Conservation (phyloP, 2,329 filamentous ascomycete species). For the Botryosphaeria dothidea region DNA sequence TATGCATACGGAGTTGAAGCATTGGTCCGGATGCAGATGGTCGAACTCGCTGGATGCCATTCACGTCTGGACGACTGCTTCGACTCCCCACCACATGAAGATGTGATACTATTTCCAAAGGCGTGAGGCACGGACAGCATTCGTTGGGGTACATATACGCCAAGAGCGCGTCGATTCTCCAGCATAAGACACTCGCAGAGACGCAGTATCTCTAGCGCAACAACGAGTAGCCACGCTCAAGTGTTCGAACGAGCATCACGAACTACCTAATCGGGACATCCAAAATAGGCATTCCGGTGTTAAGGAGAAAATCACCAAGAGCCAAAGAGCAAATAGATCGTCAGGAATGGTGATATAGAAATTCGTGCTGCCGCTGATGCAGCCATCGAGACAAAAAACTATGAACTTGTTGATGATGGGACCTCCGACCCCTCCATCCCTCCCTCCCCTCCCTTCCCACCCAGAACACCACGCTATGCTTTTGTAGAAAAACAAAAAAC, state of each 20-base stretch:
- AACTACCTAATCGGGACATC: neutral
- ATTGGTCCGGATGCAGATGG: too few relatives aligned
- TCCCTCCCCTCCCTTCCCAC: neutral
- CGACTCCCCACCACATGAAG: too few relatives aligned
- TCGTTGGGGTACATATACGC: too few relatives aligned
- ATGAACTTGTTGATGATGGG: neutral
- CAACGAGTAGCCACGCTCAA: neutral
- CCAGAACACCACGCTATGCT: constrained; percentile 12
- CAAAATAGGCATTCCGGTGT: neutral
- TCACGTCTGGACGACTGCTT: too few relatives aligned
- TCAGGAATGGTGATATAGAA: neutral
- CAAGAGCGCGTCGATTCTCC: too few relatives aligned
- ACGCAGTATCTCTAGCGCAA: neutral
- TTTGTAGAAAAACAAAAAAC: neutral
- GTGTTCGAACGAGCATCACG: neutral
- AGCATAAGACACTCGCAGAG: neutral
- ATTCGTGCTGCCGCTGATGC: neutral
- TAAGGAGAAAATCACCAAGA: neutral
- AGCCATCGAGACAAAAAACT: neutral
- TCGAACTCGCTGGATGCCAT: too few relatives aligned
- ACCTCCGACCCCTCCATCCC: neutral
- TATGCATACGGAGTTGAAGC: too few relatives aligned
- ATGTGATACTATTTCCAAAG: too few relatives aligned
- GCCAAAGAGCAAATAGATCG: neutral
- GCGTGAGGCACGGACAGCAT: too few relatives aligned